Evolutionary conservation across 352 stramenopile genomes (phyloP).

Genomic region (Blastocystis sp.): DNA sequence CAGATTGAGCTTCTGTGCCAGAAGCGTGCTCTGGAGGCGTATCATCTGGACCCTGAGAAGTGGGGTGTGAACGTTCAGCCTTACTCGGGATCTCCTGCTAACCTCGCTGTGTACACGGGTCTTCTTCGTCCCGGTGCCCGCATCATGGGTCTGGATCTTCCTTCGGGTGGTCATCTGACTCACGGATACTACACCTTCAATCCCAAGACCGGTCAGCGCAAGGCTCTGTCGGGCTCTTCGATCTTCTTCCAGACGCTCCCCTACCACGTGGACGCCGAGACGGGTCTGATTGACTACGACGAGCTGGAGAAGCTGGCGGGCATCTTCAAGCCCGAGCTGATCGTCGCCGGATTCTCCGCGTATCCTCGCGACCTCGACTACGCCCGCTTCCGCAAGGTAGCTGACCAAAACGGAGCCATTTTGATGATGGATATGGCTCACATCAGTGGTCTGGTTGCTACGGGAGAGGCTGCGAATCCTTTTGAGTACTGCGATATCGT

Average conservation of each 20-base stretch:
- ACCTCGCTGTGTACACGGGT: conserved; percentile 96
- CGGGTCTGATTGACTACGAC: conserved; percentile 95
- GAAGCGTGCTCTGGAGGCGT: conserved; percentile 84
- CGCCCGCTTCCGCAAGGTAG: conserved; percentile 89
- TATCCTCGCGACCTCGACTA: conserved; percentile 94
- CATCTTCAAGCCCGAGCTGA: conserved; percentile 86
- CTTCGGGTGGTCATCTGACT: conserved; percentile 90
- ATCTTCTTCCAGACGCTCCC: conserved; percentile 95
- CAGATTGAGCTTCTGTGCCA: conserved; percentile 87
- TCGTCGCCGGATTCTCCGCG: conserved; percentile 91
- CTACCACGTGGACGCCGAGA: conserved; percentile 87
- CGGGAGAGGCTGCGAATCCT: conserved; percentile 68
- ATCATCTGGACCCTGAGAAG: conserved; percentile 83
- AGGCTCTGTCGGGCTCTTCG: conserved; percentile 62
- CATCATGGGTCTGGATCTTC: conserved; percentile 97
- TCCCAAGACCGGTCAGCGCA: conserved; percentile 64
- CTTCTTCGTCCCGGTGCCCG: conserved; percentile 89
- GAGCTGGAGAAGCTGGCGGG: conserved; percentile 83
- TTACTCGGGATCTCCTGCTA: conserved; percentile 81
- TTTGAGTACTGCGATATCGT: conserved; percentile 97
- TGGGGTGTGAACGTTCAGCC: conserved; percentile 98
- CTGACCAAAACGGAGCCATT: conserved; percentile 81
- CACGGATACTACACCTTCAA: conserved; percentile 92
- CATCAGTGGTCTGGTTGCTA: conserved; percentile 89
- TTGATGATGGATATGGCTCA: conserved; percentile 97